Conservation (phyloP, 495 filamentous ascomycete species). For the Penicillium taxi region DNA sequence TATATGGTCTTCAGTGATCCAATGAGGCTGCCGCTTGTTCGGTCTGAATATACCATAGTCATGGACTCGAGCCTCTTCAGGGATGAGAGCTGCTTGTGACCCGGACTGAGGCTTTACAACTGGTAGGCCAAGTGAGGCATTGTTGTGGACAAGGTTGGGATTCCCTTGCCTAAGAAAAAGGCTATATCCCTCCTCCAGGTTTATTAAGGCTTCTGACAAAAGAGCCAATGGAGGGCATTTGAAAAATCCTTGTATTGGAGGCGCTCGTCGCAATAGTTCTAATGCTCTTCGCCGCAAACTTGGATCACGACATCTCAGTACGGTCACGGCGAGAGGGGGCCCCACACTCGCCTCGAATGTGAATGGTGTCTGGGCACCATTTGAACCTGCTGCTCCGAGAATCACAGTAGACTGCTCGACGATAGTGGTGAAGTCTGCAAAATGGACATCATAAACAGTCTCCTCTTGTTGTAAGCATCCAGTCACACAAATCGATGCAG, state of each 20-base stretch:
- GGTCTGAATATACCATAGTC: constrained; percentile 19
- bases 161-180: neutral
- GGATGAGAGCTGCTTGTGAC: constrained; percentile 8
- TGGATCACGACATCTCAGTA: constrained; percentile 23
- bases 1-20: constrained; percentile 12
- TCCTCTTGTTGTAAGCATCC: constrained; percentile 7
- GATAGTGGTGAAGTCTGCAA: constrained; percentile 18
- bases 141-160: neutral
- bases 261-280: constrained; percentile 14
- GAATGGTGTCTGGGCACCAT: constrained; percentile 22
- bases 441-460: constrained; percentile 15
- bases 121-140: neutral
- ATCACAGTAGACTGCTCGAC: constrained; percentile 20
- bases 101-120: neutral
- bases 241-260: constrained; percentile 21
- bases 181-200: constrained; percentile 15
- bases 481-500: constrained; percentile 9
- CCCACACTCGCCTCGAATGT: constrained; percentile 25
- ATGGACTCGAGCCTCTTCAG: constrained; percentile 25
- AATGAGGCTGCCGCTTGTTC: constrained; percentile 14
- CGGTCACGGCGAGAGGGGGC: constrained; percentile 20
- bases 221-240: constrained; percentile 10
- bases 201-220: constrained; percentile 13
- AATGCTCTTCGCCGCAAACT: constrained; percentile 19
- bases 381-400: constrained; percentile 7